Base-by-base conservation (phyloP, 257 asterid genomes). In the Osmanthus fragrans region DNA sequence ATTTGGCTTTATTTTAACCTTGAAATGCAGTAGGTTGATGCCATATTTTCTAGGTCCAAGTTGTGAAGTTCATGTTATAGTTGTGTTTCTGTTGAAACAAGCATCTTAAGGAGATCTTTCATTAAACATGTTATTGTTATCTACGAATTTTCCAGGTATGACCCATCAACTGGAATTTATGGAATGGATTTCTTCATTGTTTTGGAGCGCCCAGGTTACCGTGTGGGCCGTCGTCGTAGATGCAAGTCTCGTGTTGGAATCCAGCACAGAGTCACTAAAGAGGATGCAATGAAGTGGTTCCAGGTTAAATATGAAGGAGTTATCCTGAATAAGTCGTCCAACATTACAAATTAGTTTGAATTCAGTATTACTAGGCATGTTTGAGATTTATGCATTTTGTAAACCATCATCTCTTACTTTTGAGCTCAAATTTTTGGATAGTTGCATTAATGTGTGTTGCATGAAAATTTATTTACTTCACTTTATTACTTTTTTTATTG, bases 191-290 rank as follows among this genome's bases (percentile, higher is more conserved):
- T 85, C 89, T 85, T 10, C 21, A 82, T 85, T 25, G 87, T 85
- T 37, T 78, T 85, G 58, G 89, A 85, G 79, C 83, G 89, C 12
- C 84, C 89, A 16, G 89, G 89, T 5, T 85, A 80, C 75, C 79
- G 87, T 66, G 89, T 85, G 25, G 87, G 85, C n/a, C 84, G 87
- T 19, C 87, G 87, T 23, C 82, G 89, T 3, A 73, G 89, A 76
- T 85, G 89, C 87, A 85, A 85, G 77, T 45, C 89, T 47, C 89
- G 89, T 42, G 89, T 85, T 51, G 89, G 89, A 68, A 85, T 85
- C 76, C 87, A 83, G n/a, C 89, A 83, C 47, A 73, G 87, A 45
- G 89, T 85, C 33, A 85, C 89, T 7, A 85, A 85, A 76, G 89
- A 85, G 1, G 87, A 84, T 9, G 82, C 87, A 15, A 84, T 84